These are phyloP conservation scores for Solanum paucissectum DNA, from an alignment of 257 asterid genomes.

Conservation along the genomic window DNA sequence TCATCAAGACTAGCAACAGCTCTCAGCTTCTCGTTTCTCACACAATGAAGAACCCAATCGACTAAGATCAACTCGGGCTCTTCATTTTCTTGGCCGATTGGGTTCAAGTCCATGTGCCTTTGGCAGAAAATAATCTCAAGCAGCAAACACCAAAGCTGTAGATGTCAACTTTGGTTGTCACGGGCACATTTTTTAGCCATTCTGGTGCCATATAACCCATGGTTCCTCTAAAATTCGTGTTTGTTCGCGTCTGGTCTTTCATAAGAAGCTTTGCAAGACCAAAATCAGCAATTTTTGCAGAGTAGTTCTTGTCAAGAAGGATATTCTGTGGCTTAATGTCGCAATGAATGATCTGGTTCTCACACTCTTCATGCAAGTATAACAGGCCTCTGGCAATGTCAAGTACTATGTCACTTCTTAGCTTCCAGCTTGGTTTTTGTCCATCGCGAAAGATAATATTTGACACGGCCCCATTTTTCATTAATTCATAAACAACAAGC, in stretches of 20 bases:
- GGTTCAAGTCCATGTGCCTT: background rate
- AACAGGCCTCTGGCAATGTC: constrained; percentile 51
- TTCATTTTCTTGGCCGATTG: background rate
- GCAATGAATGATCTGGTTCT: constrained; percentile 51
- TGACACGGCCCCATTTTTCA: constrained; percentile 36
- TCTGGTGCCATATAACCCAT: constrained; percentile 64
- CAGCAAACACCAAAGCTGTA: constrained; percentile 42
- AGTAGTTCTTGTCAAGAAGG: constrained; percentile 34
- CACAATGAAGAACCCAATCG: background rate
- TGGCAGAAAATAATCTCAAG: constrained; percentile 22
- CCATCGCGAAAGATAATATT: constrained; percentile 18
- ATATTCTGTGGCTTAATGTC: constrained; percentile 60
- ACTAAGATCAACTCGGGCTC: background rate
- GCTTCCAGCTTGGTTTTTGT: constrained; percentile 28
- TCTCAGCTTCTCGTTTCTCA: background rate
- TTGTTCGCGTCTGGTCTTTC: constrained; percentile 34
- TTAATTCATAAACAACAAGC: constrained; percentile 40
- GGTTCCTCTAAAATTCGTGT: constrained; percentile 43
- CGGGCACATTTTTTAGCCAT: constrained; percentile 38
- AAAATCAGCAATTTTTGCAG: constrained; percentile 53
- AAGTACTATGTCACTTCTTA: constrained; percentile 30
- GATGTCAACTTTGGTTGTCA: constrained; percentile 49
- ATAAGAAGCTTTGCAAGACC: constrained; percentile 47
- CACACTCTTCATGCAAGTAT: constrained; percentile 54
- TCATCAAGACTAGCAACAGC: background rate